Evolutionary conservation across 441 rosid genomes (phyloP).

Genomic region (Raphanus hybrid): DNA sequence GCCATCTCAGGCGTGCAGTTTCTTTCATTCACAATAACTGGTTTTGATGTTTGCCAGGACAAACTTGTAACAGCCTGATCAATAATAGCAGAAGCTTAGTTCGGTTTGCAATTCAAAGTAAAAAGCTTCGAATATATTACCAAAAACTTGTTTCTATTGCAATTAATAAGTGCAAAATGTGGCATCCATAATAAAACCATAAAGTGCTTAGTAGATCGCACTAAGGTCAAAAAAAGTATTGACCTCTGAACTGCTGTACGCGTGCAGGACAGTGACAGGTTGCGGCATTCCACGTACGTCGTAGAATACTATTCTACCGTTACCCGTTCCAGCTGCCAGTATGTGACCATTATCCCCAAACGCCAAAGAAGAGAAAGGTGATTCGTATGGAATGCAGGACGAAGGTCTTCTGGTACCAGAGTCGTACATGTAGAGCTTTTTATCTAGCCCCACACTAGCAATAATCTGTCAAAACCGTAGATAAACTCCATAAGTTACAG

Average conservation of each 20-base stretch:
- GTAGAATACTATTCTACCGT: slow-evolving; percentile 88
- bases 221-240: slow-evolving; percentile 18
- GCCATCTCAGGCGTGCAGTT: slow-evolving; percentile 81
- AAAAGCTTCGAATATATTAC: slow-evolving; percentile 1
- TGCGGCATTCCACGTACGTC: slow-evolving; percentile 94
- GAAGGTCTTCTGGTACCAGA: slow-evolving; percentile 82
- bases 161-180: slow-evolving; percentile 2
- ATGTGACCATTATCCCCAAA: slow-evolving; percentile 92
- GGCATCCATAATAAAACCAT: slow-evolving; percentile 20
- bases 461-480: slow-evolving; percentile 62
- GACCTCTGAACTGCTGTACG: slow-evolving; percentile 90
- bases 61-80: slow-evolving; percentile 90
- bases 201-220: slow-evolving; percentile 16
- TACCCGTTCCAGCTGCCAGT: slow-evolving; percentile 94
- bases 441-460: slow-evolving; percentile 95
- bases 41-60: slow-evolving; percentile 98
- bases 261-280: slow-evolving; percentile 87
- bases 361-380: slow-evolving; percentile 94
- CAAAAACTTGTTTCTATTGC: neutral
- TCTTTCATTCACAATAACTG: slow-evolving; percentile 78
- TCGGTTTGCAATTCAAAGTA: slow-evolving; percentile 19
- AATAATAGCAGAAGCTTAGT: slow-evolving; percentile 31
- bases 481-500: slow-evolving; percentile 8
- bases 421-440: slow-evolving; percentile 90
- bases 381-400: slow-evolving; percentile 76